phyloP scores from a whole-genome alignment of 352 stramenopile genomes.

The Pythium apleroticum region DNA sequence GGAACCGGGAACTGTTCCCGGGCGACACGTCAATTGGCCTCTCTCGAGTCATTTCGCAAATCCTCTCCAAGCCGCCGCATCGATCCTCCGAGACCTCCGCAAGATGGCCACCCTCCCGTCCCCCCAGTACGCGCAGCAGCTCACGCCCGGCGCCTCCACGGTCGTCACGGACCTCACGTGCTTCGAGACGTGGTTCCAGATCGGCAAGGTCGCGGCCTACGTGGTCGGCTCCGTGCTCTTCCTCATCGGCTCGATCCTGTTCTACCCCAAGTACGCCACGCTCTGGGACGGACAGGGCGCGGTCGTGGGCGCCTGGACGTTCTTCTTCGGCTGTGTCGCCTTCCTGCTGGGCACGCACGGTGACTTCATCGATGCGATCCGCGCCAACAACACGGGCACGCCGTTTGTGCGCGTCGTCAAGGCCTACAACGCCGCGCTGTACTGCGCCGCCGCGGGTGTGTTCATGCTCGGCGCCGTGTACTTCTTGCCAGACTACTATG shows the following conservation, averaged over 20 bases:
- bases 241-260: conserved; percentile 76
- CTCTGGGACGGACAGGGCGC: conserved; percentile 59
- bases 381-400: conserved; percentile 49
- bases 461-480: conserved; percentile 80
- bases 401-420: conserved; percentile 50
- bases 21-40: conserved; percentile 6
- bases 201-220: conserved; percentile 51
- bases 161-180: conserved; percentile 26
- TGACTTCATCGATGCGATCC: conserved; percentile 71
- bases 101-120: conserved; percentile 16
- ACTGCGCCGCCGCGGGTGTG: conserved; percentile 66
- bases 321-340: conserved; percentile 69
- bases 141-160: conserved; percentile 25
- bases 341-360: conserved; percentile 69
- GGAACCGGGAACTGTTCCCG: not conserved
- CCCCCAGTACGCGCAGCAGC: conserved; percentile 30
- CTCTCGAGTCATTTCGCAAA: conserved; percentile 20
- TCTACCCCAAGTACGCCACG: conserved; percentile 73
- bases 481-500: conserved; percentile 77
- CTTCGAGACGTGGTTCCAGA: conserved; percentile 50
- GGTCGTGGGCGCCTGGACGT: conserved; percentile 66
- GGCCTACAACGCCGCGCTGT: conserved; percentile 57
- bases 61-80: conserved; percentile 13
- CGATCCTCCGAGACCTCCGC: not conserved
- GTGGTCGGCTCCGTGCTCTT: conserved; percentile 72